A percentile compares a stretch with the other conserved stretches of the same genome.
Conservation (phyloP, 1,284 basidiomycete genomes). For the Gastroboletus turbinatus region DNA sequence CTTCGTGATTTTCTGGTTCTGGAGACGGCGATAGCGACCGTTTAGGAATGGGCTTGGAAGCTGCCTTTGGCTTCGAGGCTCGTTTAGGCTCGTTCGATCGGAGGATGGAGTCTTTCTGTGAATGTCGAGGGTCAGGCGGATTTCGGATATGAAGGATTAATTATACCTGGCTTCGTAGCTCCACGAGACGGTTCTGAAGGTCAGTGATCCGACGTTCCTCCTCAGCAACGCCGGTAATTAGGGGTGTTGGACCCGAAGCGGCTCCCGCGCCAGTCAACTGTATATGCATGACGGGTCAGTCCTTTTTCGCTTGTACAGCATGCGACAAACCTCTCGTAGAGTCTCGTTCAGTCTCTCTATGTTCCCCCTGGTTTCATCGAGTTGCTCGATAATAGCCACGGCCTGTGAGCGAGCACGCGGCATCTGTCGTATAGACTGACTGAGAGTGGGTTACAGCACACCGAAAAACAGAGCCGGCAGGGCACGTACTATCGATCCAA, state of each 20-base stretch:
- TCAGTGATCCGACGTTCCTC: conserved; percentile 60
- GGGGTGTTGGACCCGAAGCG: conserved; percentile 37
- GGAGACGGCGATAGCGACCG: conserved; percentile 18
- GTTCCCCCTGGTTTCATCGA: conserved; percentile 50
- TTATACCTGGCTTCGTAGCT: conserved; percentile 51
- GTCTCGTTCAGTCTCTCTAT: conserved; percentile 50
- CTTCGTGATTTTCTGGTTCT: conserved; percentile 42
- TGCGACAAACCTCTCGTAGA: conserved; percentile 52
- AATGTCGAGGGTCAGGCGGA: neutral
- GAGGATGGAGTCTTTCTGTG: conserved; percentile 46
- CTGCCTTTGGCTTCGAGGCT: conserved; percentile 12
- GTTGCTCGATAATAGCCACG: conserved; percentile 49
- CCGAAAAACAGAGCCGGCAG: too few relatives aligned
- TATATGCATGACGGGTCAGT: conserved; percentile 1
- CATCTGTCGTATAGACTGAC: conserved; percentile 67
- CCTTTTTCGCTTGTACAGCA: neutral
- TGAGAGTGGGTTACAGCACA: conserved; percentile 27
- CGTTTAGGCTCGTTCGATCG: conserved; percentile 29
- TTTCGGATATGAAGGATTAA: conserved; percentile 8
- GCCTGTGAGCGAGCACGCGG: conserved; percentile 64
- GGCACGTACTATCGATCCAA: conserved; percentile 68
- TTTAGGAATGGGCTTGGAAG: conserved; percentile 9
- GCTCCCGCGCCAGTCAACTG: conserved; percentile 34
- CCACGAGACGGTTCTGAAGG: conserved; percentile 50
- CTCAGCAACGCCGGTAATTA: conserved; percentile 45